These are phyloP conservation scores for Trichosporon sp. DNA, from an alignment of 1,284 basidiomycete genomes.

Conservation along the genomic window DNA sequence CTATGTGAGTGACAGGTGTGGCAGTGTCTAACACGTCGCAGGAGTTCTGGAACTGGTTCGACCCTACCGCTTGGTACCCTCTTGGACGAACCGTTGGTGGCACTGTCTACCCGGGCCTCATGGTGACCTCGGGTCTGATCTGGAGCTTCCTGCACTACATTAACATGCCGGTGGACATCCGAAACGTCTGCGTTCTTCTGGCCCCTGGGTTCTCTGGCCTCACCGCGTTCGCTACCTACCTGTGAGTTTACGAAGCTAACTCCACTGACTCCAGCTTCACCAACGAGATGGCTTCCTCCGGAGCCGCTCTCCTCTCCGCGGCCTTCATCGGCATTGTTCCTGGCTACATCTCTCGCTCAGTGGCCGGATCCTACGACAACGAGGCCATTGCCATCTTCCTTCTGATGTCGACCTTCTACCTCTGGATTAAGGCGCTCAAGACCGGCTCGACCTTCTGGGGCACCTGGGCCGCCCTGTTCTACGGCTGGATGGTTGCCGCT, in stretches of 20 bases:
- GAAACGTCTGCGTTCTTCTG: slow-evolving; percentile 93
- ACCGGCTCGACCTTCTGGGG: slow-evolving; percentile 88
- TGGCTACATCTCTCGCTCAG: slow-evolving; percentile 93
- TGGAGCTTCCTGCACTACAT: slow-evolving; percentile 83
- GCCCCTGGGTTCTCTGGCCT: slow-evolving; percentile 95
- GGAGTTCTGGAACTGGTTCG: slow-evolving; percentile 99
- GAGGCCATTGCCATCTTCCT: slow-evolving; percentile 99
- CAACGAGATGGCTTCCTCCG: slow-evolving; percentile 86
- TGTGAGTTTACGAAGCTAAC: slow-evolving; percentile 55
- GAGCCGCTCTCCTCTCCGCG: slow-evolving; percentile 93
- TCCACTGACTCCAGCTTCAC: slow-evolving; percentile 64
- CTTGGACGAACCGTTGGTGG: slow-evolving; percentile 96
- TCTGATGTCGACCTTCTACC: slow-evolving; percentile 97
- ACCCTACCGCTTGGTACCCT: slow-evolving; percentile 98
- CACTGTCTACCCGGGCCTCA: slow-evolving; percentile 95
- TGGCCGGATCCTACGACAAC: slow-evolving; percentile 99
- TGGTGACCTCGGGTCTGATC: slow-evolving; percentile 96
- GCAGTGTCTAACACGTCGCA: slow-evolving; percentile 38
- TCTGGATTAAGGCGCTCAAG: slow-evolving; percentile 96
- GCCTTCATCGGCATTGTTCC: slow-evolving; percentile 98
- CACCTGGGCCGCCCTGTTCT: slow-evolving; percentile 86
- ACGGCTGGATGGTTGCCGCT: slow-evolving; percentile 99
- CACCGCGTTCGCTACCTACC: slow-evolving; percentile 96
- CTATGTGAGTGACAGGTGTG: slow-evolving; percentile 61
- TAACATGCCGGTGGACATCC: slow-evolving; percentile 94